Conservation (phyloP, 2,329 filamentous ascomycete species). For the Meredithiella fracta region DNA sequence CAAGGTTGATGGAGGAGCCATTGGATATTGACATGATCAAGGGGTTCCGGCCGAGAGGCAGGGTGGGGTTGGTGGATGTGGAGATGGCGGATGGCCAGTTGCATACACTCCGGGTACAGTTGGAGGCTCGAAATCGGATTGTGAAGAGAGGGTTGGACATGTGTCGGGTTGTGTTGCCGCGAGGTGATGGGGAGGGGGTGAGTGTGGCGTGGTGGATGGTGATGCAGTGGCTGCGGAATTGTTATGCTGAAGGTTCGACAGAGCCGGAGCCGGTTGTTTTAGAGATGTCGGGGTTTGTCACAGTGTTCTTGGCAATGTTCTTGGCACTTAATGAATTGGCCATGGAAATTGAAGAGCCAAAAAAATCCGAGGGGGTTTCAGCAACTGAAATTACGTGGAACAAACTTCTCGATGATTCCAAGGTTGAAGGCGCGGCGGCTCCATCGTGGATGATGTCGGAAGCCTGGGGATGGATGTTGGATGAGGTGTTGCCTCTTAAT, state of each 20-base stretch:
- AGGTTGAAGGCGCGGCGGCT: conserved; percentile 21
- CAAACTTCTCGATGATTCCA: background rate
- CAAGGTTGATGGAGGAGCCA: background rate
- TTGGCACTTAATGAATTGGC: conserved; percentile 23
- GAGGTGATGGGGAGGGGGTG: conserved; percentile 41
- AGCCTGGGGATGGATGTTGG: conserved; percentile 57
- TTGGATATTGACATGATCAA: conserved; percentile 23
- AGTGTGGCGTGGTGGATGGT: conserved; percentile 58
- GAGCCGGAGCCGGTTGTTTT: no score
- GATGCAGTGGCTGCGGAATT: conserved; percentile 47
- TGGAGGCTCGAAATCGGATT: conserved; percentile 47
- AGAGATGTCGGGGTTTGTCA: conserved; percentile 55
- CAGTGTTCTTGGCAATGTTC: conserved; percentile 48
- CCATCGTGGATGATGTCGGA: conserved; percentile 43
- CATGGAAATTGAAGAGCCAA: background rate
- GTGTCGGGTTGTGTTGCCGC: conserved; percentile 47
- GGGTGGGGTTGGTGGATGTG: conserved; percentile 47
- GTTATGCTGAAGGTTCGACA: conserved; percentile 23
- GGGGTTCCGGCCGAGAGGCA: conserved; percentile 40
- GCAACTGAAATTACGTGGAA: background rate
- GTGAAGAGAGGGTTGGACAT: conserved; percentile 44
- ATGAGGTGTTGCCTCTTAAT: conserved; percentile 26
- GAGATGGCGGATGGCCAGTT: conserved; percentile 43
- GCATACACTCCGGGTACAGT: conserved; percentile 51
- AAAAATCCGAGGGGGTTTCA: background rate